Base-by-base conservation (phyloP, 129 eudicot genomes). In the Rutidosis leptorrhynchoides region DNA sequence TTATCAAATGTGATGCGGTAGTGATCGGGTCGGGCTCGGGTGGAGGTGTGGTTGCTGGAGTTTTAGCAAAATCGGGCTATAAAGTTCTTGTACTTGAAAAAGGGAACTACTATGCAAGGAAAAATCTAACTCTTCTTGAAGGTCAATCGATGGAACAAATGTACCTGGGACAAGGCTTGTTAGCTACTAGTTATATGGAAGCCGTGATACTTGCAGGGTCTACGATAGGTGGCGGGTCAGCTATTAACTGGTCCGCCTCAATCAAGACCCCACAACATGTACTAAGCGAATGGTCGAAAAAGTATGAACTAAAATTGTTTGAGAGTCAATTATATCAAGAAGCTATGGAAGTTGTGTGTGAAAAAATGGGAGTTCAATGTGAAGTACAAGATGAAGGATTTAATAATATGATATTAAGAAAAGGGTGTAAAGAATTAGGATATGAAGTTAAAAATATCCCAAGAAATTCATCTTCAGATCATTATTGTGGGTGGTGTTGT, bases 201-300 rank as follows among this genome's bases (percentile, higher is more conserved):
- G 77, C 84, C 3, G 63, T 80, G 11, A 26, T 88, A 16, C 86
- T 88, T 0, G 89, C 96, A 0, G 96, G 89, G 1, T 80, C 96
- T 29, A 88, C 96, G 0, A 83, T 88, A 1, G 96, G 96, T 4
- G 97, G 97, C 0, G 97, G 97, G 5, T 81, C 97, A 0, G 27
- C 97, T 1, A 64, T 90, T 5, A 90, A 90, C 71, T 90, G 97
- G 97, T 79, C 88, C 0, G 97, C 97, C 1, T 83, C 97, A 2
- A 79, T 90, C 7, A 59, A 69, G 29, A 86, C 97, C 7, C 97
- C 97, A 4, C 11, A 57, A 24, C 90, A 86, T 21, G 88, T 90
- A 5, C 32, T 43, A 0, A 77, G 56, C 6, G 90, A 90, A 23
- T 90, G 97, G 97, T 74, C 83, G 0, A 67, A 79, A 40, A 7